Evolutionary conservation across 139 green algal genomes (phyloP).

Genomic region (Tetraselmis chui): DNA sequence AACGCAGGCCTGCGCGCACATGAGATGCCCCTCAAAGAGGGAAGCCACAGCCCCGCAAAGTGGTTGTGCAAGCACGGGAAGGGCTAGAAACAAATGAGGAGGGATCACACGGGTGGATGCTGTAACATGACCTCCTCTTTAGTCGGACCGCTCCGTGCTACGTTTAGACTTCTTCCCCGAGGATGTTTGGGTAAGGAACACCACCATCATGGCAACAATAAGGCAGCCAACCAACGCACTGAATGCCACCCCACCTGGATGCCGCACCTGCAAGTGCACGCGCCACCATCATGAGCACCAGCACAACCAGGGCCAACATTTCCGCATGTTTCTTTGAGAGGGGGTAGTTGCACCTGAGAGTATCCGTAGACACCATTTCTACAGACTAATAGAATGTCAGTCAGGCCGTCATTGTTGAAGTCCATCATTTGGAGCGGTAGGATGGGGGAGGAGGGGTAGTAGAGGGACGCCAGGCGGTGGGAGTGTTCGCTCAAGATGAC

Average conservation of each 20-base stretch:
- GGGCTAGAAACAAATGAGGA: too few relatives aligned
- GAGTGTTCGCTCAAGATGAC: constrained; percentile 68
- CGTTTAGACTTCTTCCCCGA: constrained; percentile 16
- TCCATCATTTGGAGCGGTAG: constrained; percentile 61
- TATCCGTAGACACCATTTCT: constrained; percentile 67
- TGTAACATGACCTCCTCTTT: too few relatives aligned
- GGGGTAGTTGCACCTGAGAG: constrained; percentile 30
- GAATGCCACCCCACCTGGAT: constrained; percentile 69
- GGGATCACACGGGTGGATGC: too few relatives aligned
- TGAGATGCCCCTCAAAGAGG: too few relatives aligned
- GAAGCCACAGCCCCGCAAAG: too few relatives aligned
- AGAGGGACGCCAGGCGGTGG: constrained; percentile 42
- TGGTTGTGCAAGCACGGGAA: too few relatives aligned
- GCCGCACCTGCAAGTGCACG: constrained; percentile 45
- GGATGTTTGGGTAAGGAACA: constrained; percentile 71
- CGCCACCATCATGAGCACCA: too few relatives aligned
- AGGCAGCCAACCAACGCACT: constrained; percentile 67
- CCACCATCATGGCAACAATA: constrained; percentile 71
- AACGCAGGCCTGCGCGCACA: too few relatives aligned
- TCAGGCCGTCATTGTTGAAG: constrained; percentile 84
- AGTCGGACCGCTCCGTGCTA: constrained; percentile 50
- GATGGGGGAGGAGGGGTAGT: constrained; percentile 8
- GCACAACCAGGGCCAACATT: too few relatives aligned
- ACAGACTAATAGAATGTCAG: constrained; percentile 73
- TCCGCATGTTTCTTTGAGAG: neutral